phyloP scores from a whole-genome alignment of 176 grass and related monocot species.

The Echinochloa phyllopogon region DNA sequence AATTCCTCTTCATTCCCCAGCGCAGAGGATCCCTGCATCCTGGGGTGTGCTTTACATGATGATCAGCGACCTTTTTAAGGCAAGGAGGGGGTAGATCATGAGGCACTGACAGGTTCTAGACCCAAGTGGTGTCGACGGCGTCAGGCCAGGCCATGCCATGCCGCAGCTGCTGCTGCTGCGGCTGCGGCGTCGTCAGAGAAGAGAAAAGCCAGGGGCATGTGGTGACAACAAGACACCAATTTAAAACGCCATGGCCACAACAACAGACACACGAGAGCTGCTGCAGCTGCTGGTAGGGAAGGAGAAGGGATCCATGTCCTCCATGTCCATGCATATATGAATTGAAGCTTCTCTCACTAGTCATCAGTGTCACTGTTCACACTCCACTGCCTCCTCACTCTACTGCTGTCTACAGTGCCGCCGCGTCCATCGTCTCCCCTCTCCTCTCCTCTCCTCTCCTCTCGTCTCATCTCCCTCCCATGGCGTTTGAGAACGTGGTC shows the following conservation, averaged over 20 bases:
- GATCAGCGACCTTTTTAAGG: constrained; percentile 36
- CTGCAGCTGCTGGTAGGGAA: no score
- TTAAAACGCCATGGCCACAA: constrained; percentile 37
- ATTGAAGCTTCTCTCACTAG: constrained; percentile 52
- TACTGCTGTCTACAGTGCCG: neutral
- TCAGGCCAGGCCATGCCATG: constrained; percentile 23
- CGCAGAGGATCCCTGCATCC: constrained; percentile 40
- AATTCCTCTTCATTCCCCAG: neutral
- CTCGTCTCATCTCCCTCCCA: neutral
- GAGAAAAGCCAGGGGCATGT: constrained; percentile 4
- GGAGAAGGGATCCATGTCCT: neutral
- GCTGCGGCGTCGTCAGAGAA: neutral
- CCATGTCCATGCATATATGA: neutral
- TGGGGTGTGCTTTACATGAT: constrained; percentile 33
- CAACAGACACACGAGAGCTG: neutral
- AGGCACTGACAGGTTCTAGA: constrained; percentile 56
- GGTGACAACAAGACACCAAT: constrained; percentile 40
- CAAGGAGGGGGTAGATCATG: neutral
- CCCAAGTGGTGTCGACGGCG: constrained; percentile 41
- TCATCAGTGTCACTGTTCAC: neutral
- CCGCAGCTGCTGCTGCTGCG: neutral
- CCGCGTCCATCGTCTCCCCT: no score
- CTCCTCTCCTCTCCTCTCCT: no score
- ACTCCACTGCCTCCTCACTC: neutral
- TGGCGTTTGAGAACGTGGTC: constrained; percentile 21